Conservation (phyloP, 345 rosid species). For the Salix caprea region DNA sequence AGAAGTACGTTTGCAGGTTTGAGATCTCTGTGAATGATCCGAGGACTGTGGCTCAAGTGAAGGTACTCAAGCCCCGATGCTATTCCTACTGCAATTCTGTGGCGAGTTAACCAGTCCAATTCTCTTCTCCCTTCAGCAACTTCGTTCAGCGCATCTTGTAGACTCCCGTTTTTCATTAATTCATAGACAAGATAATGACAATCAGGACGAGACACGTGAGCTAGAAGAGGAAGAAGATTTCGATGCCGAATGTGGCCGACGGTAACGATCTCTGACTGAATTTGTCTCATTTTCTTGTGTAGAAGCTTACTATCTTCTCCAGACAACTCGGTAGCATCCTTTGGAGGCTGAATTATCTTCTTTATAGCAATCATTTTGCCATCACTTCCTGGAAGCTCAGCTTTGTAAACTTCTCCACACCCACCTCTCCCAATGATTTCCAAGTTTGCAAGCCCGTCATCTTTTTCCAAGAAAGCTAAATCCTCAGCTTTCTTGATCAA, state of each 20-base stretch:
- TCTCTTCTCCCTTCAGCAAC: constrained; percentile 47
- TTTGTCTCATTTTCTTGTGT: constrained; percentile 78
- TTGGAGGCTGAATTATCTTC: constrained; percentile 68
- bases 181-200: constrained; percentile 81
- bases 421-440: constrained; percentile 79
- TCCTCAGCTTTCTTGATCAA: constrained; percentile 73
- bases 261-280: constrained; percentile 67
- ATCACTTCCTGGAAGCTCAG: constrained; percentile 60
- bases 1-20: constrained; percentile 89
- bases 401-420: constrained; percentile 84
- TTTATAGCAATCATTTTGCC: constrained; percentile 76
- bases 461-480: constrained; percentile 79
- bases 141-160: constrained; percentile 49
- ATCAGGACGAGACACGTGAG: constrained; percentile 67
- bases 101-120: constrained; percentile 67
- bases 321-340: constrained; percentile 55
- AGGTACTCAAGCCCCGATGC: constrained; percentile 91
- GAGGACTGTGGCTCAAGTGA: constrained; percentile 57
- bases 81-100: constrained; percentile 65
- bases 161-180: constrained; percentile 90
- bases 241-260: constrained; percentile 82
- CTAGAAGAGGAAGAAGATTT: constrained; percentile 72
- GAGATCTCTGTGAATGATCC: constrained; percentile 79
- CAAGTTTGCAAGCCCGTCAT: constrained; percentile 45
- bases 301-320: constrained; percentile 64